Percentiles rank a stretch among this genome's conserved stretches.
Conservation (phyloP, 768 basidiomycete species). For the Boletus subcaerulescens region DNA sequence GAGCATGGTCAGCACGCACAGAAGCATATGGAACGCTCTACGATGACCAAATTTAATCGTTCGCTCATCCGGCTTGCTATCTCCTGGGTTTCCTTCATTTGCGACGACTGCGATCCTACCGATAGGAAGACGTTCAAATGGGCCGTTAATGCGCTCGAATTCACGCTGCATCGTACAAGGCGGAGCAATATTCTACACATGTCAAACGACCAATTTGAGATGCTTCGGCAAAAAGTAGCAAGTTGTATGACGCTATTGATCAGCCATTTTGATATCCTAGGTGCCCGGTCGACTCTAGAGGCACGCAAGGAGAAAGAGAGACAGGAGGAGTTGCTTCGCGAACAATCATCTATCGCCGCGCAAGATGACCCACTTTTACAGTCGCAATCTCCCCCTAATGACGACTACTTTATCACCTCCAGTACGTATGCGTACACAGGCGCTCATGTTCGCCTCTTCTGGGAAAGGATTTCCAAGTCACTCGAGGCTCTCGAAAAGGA, state of each 20-base stretch:
- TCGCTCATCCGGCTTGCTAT: constrained; percentile 88
- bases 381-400: constrained; percentile 37
- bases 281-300: constrained; percentile 84
- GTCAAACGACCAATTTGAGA: constrained; percentile 84
- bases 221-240: constrained; percentile 88
- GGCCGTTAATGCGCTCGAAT: constrained; percentile 96
- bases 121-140: constrained; percentile 96
- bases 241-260: constrained; percentile 97
- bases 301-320: constrained; percentile 88
- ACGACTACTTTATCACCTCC: constrained; percentile 26
- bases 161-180: constrained; percentile 82
- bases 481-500: constrained; percentile 63
- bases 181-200: constrained; percentile 88
- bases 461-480: constrained; percentile 65
- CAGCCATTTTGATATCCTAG: constrained; percentile 96
- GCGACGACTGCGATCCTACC: constrained; percentile 94
- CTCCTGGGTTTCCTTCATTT: constrained; percentile 98
- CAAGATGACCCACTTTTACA: constrained; percentile 50
- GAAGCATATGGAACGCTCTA: constrained; percentile 76
- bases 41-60: constrained; percentile 73
- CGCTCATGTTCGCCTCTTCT: constrained; percentile 66
- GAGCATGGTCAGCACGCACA: constrained; percentile 92
- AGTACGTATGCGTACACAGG: constrained; percentile 48
- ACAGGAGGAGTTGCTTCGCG: constrained; percentile 59
- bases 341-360: constrained; percentile 48